These are phyloP conservation scores for Claviceps maximensis DNA, from an alignment of 2,329 filamentous ascomycete genomes.

Conservation along the genomic window DNA sequence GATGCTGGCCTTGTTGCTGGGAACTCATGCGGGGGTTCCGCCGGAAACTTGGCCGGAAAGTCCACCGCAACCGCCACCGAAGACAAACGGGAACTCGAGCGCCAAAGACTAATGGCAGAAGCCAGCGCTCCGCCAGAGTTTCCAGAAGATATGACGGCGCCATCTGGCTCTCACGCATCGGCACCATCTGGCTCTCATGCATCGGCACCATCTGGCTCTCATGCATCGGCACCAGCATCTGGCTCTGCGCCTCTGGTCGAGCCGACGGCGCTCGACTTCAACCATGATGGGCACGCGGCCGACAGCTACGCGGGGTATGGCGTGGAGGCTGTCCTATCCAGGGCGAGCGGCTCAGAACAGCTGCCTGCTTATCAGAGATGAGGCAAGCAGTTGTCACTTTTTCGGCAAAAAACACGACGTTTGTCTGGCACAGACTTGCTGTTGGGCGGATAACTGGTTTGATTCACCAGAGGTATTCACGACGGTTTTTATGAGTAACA, in stretches of 20 bases:
- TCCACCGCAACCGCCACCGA: too few species aligned
- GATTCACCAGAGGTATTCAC: too few species aligned
- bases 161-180: too few species aligned
- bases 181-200: too few species aligned
- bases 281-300: slow-evolving; percentile 30
- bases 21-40: too few species aligned
- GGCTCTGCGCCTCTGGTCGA: slow-evolving; percentile 8
- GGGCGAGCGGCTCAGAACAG: slow-evolving; percentile 15
- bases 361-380: slow-evolving; percentile 27
- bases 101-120: slow-evolving; percentile 47
- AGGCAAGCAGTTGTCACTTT: slow-evolving; percentile 4
- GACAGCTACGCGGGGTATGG: slow-evolving; percentile 25
- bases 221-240: slow-evolving; percentile 16
- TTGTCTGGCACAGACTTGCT: too few species aligned
- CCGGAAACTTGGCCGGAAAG: too few species aligned
- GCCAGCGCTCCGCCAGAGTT: slow-evolving; percentile 50
- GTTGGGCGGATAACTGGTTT: too few species aligned
- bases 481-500: too few species aligned
- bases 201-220: too few species aligned
- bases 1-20: slow-evolving; percentile 19
- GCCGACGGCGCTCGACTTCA: slow-evolving; percentile 46
- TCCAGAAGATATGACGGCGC: slow-evolving; percentile 33
- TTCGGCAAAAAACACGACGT: too few species aligned
- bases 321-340: slow-evolving; percentile 14
- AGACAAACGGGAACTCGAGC: slow-evolving; percentile 70